Percentiles rank a stretch among this genome's conserved stretches.
phyloP scores from a whole-genome alignment of 495 filamentous ascomycete species.

The Neurospora sp. region DNA sequence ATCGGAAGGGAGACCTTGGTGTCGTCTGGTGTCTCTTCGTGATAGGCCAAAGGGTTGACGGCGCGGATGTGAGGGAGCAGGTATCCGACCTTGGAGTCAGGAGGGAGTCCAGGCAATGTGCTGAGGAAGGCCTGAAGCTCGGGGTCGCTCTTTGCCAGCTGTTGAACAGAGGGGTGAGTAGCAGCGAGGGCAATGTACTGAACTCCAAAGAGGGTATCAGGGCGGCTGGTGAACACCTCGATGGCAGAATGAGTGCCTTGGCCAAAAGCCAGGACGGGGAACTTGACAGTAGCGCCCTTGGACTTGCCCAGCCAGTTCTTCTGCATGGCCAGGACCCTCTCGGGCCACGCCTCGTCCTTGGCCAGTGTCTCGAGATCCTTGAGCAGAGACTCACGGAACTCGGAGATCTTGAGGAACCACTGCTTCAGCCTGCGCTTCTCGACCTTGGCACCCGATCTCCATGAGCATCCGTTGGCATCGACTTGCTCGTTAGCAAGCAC shows the following conservation, averaged over 20 bases:
- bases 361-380: slow-evolving; percentile 58
- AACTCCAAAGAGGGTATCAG: slow-evolving; percentile 75
- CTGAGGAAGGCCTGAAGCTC: slow-evolving; percentile 59
- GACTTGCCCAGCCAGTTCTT: slow-evolving; percentile 83
- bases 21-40: slow-evolving; percentile 37
- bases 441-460: slow-evolving; percentile 80
- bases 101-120: slow-evolving; percentile 47
- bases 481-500: slow-evolving; percentile 91
- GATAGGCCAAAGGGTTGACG: slow-evolving; percentile 54
- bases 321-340: slow-evolving; percentile 74
- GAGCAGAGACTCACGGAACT: slow-evolving; percentile 63
- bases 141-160: slow-evolving; percentile 47
- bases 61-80: slow-evolving; percentile 50
- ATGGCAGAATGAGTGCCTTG: slow-evolving; percentile 34
- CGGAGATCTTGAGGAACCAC: slow-evolving; percentile 83
- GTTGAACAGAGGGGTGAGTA: slow-evolving; percentile 58
- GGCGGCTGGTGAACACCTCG: slow-evolving; percentile 74
- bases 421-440: slow-evolving; percentile 72
- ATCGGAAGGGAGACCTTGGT: slow-evolving; percentile 53
- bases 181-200: slow-evolving; percentile 75
- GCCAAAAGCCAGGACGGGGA: slow-evolving; percentile 40
- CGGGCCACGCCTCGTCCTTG: slow-evolving; percentile 60
- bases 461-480: slow-evolving; percentile 70
- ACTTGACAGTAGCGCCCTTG: slow-evolving; percentile 59
- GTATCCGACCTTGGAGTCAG: slow-evolving; percentile 69